Base-by-base conservation (phyloP, 176 grass and related monocot genomes). In the Poa annua region DNA sequence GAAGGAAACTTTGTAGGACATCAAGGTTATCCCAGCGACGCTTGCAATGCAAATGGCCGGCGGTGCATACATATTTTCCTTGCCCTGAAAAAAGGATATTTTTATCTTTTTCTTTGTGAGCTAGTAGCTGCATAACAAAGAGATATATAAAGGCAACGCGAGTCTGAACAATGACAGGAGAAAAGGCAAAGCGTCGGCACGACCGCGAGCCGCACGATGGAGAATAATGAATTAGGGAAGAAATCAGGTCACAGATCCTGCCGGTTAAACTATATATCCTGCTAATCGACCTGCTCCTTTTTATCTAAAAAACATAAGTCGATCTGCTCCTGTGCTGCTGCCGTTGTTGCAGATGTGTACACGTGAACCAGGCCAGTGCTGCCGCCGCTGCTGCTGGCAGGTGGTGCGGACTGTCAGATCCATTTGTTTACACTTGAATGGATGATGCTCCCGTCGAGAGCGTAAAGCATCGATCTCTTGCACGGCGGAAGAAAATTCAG, bases 191-290 rank as follows among this genome's bases (percentile, higher is more conserved):
- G 77, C 19, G 76, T 12, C 16, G 67, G 42, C 25, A 29, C 77
- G 59, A 64, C 26, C 10, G 57, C 59, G 57, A 64, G 39, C 57
- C 10, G 39, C 59, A 33, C 19, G 57, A 33, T 34, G 21, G 4
- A 79, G 5, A 48, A 79, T 41, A 41, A 41, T 41, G 7, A 8
- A 65, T 13, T 10, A 4, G 39, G 17, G 3, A 65, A 12, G 4
- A 84, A 75, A 84, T 73, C 54, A 9, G 19, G 45, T 22, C 19
- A 10, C 6, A 0, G 56, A 74, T 88, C 33, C 25, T 68, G 81
- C 68, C 12, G 0, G 2, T 21, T 69, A 68, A 11, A 25, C 63
- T 29, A 29, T 29, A 29, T 78, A 76, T 57, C 20, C 32, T 48
- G 10, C 7, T 45, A 11, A 10, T 47, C 7, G n/a, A n/a, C n/a